These are phyloP conservation scores for Alternaria alternata DNA, from an alignment of 2,329 filamentous ascomycete species.

Conservation along the genomic window DNA sequence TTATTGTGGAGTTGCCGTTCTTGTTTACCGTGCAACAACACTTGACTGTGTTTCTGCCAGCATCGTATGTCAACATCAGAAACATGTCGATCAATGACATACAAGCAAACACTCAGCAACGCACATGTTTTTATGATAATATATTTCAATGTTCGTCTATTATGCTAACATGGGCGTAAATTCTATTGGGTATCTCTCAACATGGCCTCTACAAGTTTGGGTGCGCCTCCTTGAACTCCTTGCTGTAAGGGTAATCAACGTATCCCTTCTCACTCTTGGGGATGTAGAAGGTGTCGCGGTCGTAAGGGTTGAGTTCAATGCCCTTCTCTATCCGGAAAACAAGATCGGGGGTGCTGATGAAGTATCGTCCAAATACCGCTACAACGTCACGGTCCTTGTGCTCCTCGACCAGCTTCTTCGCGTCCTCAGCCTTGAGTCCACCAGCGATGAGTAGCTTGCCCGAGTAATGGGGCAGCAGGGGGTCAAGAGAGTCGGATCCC, in stretches of 20 bases:
- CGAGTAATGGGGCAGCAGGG: conserved; percentile 34
- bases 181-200: neutral
- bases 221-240: conserved; percentile 25
- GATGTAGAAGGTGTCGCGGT: conserved; percentile 57
- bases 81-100: neutral
- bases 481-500: conserved; percentile 30
- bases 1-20: neutral
- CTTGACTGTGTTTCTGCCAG: neutral
- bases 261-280: conserved; percentile 50
- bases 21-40: neutral
- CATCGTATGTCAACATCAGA: neutral
- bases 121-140: neutral
- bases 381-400: conserved; percentile 55
- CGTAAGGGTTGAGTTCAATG: conserved; percentile 55
- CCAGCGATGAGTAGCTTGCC: conserved; percentile 53
- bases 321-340: conserved; percentile 56
- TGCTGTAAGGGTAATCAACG: conserved; percentile 48
- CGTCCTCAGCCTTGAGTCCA: conserved; percentile 52
- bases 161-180: neutral
- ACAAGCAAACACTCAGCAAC: neutral
- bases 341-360: conserved; percentile 60
- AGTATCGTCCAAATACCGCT: conserved; percentile 59
- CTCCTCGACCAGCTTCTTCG: conserved; percentile 50
- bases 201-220: neutral
- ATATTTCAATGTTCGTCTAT: neutral